Base-by-base conservation (phyloP, 257 asterid genomes). In the Ligustrum vulgare region DNA sequence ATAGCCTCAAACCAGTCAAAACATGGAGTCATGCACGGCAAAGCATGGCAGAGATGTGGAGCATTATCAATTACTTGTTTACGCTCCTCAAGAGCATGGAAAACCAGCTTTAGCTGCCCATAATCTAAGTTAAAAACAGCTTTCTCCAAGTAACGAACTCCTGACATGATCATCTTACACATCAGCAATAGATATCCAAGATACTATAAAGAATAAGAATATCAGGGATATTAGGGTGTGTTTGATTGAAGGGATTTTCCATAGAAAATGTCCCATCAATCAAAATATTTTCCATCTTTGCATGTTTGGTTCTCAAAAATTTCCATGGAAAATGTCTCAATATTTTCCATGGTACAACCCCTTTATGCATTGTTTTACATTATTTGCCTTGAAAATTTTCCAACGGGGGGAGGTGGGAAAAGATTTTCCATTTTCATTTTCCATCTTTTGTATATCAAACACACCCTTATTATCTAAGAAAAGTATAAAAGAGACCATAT, bases 1-100 rank as follows among this genome's bases (percentile, higher is more conserved):
- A 95, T 67, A 43, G 80, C 90, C 73, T 95, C 99, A 74, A 95
- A 90, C 99, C 99, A 93, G 81, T 82, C 86, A 87, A 95, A 95
- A 85, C 98, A 95, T 12, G 99, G 99, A 22, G 98, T 95, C 99
- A 95, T 95, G 78, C 99, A 95, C 8, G 98, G 99, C 81, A 95
- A 82, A 75, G 98, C 90, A 79, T 88, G 88, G 82, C 98, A 95
- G 71, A 95, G 94, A 85, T 95, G 98, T 49, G 97, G 98, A 72
- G 98, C 96, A 87, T 94, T 92, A 72, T 86, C 93, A 43, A 94
- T 94, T 74, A 94, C 87, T 87, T 91, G 96, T 83, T 94, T 94
- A 72, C 99, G 96, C 90, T 92, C 99, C 82, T 84, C 91, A 31
- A 94, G 90, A 69, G 99, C 99, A 80, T 94, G 96, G 76, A 94